These are phyloP conservation scores for Aspergillus steynii DNA, from an alignment of 495 filamentous ascomycete species.

Conservation along the genomic window DNA sequence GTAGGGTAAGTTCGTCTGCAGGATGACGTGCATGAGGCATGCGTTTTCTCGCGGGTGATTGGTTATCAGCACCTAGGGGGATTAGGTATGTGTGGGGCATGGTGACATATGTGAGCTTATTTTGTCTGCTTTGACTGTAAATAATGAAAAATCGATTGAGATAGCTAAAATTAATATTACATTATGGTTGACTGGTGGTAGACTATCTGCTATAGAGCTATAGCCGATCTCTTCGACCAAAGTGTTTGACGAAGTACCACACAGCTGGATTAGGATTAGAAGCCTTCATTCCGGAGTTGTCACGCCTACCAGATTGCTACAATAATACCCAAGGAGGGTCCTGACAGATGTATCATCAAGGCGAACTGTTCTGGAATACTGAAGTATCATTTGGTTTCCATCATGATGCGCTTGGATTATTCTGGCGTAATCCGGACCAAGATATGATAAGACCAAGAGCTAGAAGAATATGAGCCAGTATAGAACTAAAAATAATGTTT, in stretches of 20 bases:
- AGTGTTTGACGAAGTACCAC: not conserved
- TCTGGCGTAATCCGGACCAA: constrained; percentile 3
- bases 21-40: no score
- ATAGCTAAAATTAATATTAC: no score
- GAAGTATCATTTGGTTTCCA: constrained; percentile 13
- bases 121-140: no score
- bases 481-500: not conserved
- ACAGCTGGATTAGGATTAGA: not conserved
- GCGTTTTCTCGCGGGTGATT: no score
- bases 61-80: no score
- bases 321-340: constrained; percentile 14
- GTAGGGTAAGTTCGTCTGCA: no score
- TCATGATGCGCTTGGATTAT: constrained; percentile 20
- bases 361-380: not conserved
- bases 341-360: not conserved
- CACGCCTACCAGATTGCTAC: constrained; percentile 8
- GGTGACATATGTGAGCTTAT: no score
- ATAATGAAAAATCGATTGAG: no score
- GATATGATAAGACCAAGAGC: constrained; percentile 18
- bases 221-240: not conserved
- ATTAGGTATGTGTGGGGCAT: no score
- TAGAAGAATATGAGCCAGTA: not conserved
- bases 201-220: no score
- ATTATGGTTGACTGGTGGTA: no score
- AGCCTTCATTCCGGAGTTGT: not conserved